A percentile compares a stretch with the other conserved stretches of the same genome.
Evolutionary conservation across 2,329 filamentous ascomycete genomes (phyloP).

Genomic region (Ascochyta clinopodiicola): DNA sequence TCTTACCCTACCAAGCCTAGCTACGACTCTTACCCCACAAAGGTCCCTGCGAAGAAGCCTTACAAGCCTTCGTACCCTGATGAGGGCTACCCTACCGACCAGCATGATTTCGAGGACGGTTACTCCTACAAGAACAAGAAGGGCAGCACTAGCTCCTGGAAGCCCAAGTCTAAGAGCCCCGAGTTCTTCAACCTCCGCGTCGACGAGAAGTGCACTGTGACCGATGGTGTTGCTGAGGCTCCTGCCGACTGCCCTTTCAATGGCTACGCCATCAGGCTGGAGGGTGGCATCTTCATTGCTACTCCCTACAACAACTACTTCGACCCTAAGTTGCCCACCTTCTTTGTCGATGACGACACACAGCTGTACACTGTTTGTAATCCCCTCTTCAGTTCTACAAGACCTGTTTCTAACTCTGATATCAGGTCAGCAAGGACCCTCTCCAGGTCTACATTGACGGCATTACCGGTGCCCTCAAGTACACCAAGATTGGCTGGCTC

Average conservation of each 20-base stretch:
- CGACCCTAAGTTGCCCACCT: constrained; percentile 33
- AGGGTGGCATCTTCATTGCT: constrained; percentile 35
- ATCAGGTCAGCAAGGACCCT: constrained; percentile 38
- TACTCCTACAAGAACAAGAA: constrained; percentile 8
- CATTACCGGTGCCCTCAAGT: constrained; percentile 31
- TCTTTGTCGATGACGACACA: constrained; percentile 40
- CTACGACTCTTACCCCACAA: background rate
- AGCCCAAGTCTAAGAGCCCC: constrained; percentile 33
- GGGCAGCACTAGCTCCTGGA: constrained; percentile 17
- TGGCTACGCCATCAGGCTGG: constrained; percentile 32
- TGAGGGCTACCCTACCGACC: background rate
- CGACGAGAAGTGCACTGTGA: constrained; percentile 22
- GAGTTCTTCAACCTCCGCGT: constrained; percentile 35
- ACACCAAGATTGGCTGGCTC: constrained; percentile 34
- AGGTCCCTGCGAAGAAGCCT: background rate
- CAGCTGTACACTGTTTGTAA: constrained; percentile 36
- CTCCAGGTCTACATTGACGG: constrained; percentile 36
- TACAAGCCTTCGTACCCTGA: background rate
- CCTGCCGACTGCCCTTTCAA: constrained; percentile 20
- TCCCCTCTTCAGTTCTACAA: background rate
- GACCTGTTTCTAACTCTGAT: constrained; percentile 1
- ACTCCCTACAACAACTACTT: constrained; percentile 41
- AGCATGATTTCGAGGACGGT: constrained; percentile 5
- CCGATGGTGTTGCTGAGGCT: background rate
- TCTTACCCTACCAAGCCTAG: background rate